These are phyloP conservation scores for Podaxis sp. DNA, from an alignment of 768 basidiomycete species.

Conservation along the genomic window DNA sequence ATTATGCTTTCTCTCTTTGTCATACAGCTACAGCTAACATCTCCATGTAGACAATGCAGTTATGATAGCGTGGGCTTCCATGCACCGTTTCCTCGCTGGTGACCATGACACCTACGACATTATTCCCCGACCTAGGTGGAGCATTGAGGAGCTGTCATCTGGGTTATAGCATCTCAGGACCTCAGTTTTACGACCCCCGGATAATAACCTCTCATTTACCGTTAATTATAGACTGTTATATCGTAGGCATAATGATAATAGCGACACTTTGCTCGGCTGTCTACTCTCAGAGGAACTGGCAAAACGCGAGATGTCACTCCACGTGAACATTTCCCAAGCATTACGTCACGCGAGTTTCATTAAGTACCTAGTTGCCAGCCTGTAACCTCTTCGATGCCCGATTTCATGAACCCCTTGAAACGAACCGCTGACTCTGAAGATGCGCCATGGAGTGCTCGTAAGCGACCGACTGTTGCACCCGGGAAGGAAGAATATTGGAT, in stretches of 20 bases:
- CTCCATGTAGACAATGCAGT: conserved; percentile 79
- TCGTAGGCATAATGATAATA: not conserved
- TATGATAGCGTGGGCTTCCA: conserved; percentile 94
- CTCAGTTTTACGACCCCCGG: not conserved
- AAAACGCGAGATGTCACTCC: not conserved
- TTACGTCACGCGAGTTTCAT: conserved; percentile 7
- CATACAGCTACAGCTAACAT: not conserved
- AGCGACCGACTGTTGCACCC: conserved; percentile 27
- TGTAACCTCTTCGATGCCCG: conserved; percentile 19
- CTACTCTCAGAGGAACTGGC: not conserved
- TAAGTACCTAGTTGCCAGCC: not conserved
- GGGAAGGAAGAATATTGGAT: conserved; percentile 58
- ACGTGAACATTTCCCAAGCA: not conserved
- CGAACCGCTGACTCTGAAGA: conserved; percentile 15
- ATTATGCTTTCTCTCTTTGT: conserved; percentile 13
- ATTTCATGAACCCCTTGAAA: conserved; percentile 18
- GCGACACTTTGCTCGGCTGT: not conserved
- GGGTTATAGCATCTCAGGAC: conserved; percentile 8
- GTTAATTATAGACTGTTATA: not conserved
- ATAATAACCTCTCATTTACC: not conserved
- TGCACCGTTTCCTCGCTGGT: conserved; percentile 68
- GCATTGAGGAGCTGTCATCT: conserved; percentile 52
- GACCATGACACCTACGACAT: conserved; percentile 64
- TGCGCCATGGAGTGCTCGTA: conserved; percentile 24
- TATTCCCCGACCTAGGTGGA: conserved; percentile 72